Conservation (phyloP, 2,329 filamentous ascomycete species). For the Epichloe uncinata region DNA sequence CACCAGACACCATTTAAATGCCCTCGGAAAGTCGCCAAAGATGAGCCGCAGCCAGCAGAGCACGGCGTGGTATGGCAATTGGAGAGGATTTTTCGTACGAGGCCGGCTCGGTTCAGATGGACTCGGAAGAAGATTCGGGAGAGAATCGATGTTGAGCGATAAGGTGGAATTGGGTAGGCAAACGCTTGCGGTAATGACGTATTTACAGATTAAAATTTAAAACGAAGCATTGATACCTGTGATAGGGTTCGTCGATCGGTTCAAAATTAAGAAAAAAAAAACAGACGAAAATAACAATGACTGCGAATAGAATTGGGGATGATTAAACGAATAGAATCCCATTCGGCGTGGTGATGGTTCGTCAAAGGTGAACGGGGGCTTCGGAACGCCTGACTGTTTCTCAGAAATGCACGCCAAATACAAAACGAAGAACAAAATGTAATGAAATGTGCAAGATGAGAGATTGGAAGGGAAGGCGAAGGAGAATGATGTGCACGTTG, state of each 20-base stretch:
- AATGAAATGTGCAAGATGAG: background rate
- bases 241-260: background rate
- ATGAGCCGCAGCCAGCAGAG: background rate
- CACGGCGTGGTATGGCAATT: background rate
- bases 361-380: background rate
- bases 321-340: background rate
- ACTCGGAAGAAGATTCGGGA: background rate
- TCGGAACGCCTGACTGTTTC: background rate
- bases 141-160: background rate
- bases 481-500: background rate
- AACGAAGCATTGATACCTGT: slow-evolving; percentile 4
- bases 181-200: background rate
- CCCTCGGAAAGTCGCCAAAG: background rate
- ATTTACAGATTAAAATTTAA: slow-evolving; percentile 9
- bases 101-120: slow-evolving; percentile 1
- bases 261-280: slow-evolving; percentile 1
- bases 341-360: background rate
- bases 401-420: slow-evolving; percentile 1
- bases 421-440: background rate
- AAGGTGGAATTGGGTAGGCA: background rate
- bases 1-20: background rate
- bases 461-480: background rate
- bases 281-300: slow-evolving; percentile 4
- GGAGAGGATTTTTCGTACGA: background rate
- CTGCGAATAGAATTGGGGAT: background rate